Conservation (phyloP, 768 basidiomycete species). For the Scleroderma citrinum region DNA sequence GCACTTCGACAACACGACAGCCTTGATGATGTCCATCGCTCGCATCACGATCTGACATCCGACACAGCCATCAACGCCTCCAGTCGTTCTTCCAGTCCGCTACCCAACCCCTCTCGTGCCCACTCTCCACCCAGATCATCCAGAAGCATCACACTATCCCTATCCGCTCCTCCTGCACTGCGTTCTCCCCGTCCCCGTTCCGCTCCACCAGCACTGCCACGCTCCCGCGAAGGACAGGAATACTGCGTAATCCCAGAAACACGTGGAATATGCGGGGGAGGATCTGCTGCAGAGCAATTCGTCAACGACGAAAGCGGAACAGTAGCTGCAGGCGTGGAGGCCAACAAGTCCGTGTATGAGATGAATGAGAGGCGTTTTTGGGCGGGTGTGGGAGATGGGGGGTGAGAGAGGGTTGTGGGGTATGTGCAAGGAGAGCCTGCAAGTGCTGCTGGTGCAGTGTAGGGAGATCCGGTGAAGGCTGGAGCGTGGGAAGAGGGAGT, state of each 20-base stretch:
- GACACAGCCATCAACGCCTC: conserved; percentile 46
- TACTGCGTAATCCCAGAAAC: conserved; percentile 42
- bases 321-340: conserved; percentile 67
- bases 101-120: conserved; percentile 80
- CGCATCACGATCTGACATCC: conserved; percentile 16
- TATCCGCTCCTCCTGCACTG: conserved; percentile 19
- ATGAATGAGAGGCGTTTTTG: conserved; percentile 82
- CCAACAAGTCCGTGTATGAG: conserved; percentile 80
- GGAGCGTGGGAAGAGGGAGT: background rate
- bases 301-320: conserved; percentile 72
- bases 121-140: conserved; percentile 80
- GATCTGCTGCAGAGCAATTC: conserved; percentile 49
- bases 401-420: conserved; percentile 23
- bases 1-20: too few species aligned
- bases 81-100: conserved; percentile 76
- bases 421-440: conserved; percentile 20
- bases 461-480: background rate
- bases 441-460: background rate
- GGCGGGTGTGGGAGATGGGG: conserved; percentile 43
- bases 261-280: conserved; percentile 69
- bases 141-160: conserved; percentile 40
- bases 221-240: background rate
- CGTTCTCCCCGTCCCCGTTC: background rate
- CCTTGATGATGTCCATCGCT: too few species aligned
- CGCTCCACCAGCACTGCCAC: background rate